A percentile compares a stretch with the other conserved stretches of the same genome.
Conservation (phyloP, 257 asterid genomes). For the Ehretia macrophylla region DNA sequence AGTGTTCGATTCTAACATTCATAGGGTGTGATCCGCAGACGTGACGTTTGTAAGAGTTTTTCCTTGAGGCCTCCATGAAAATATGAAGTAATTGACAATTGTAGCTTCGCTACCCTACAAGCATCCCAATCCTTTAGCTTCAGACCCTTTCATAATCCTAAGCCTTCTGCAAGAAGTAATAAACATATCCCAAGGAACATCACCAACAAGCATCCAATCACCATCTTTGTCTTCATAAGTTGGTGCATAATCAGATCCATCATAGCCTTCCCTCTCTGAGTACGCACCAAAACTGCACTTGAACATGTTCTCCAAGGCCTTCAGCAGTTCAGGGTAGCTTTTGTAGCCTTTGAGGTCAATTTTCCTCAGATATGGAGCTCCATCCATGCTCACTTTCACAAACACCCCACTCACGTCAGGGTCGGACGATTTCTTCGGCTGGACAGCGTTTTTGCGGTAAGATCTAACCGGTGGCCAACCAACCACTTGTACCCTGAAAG, state of each 20-base stretch:
- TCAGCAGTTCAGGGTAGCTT: constrained; percentile 61
- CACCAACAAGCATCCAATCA: constrained; percentile 98
- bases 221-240: constrained; percentile 96
- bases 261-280: constrained; percentile 71
- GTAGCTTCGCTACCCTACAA: constrained; percentile 11
- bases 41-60: not conserved
- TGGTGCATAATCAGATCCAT: constrained; percentile 68
- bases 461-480: constrained; percentile 99
- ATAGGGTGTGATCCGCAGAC: not conserved
- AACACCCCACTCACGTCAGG: constrained; percentile 58
- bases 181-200: constrained; percentile 98
- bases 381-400: constrained; percentile 97
- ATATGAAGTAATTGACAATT: too few relatives aligned
- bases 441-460: constrained; percentile 57
- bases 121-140: constrained; percentile 65
- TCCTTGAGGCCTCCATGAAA: too few relatives aligned
- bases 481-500: constrained; percentile 51
- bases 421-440: constrained; percentile 33
- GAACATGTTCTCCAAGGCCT: constrained; percentile 74
- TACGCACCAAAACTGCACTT: constrained; percentile 67
- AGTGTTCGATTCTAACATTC: too few relatives aligned
- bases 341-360: constrained; percentile 63
- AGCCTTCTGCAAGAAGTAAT: constrained; percentile 67
- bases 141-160: constrained; percentile 74
- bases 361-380: constrained; percentile 88